These are phyloP conservation scores for Dictyophora rubrovolvata DNA, from an alignment of 768 basidiomycete species.

Conservation along the genomic window DNA sequence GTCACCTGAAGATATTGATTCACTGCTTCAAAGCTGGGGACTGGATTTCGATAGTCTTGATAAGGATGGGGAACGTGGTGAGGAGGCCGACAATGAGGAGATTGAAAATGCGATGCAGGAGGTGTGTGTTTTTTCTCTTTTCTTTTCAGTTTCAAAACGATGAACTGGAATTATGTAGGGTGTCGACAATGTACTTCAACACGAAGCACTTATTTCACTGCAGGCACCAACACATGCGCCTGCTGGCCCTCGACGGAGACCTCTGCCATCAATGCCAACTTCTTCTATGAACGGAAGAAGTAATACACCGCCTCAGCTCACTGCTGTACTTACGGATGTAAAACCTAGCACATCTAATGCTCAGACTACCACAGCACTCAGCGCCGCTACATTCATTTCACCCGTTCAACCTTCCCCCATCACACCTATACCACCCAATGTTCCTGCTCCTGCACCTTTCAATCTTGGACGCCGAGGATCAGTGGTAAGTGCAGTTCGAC, in stretches of 20 bases:
- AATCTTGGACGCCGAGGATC: background rate
- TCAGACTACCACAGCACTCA: background rate
- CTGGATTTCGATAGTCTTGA: background rate
- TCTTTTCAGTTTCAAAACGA: too few relatives aligned
- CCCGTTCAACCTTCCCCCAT: background rate
- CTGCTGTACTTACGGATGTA: background rate
- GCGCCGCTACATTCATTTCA: background rate
- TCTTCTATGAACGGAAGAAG: background rate
- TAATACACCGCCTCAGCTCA: background rate
- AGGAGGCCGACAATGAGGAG: background rate
- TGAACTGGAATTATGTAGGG: background rate
- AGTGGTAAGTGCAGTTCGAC: background rate
- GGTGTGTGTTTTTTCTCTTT: background rate
- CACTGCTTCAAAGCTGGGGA: background rate
- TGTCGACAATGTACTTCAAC: background rate
- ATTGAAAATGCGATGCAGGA: background rate
- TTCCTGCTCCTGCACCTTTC: constrained; percentile 5
- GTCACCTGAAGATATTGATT: background rate
- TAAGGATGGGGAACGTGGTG: background rate
- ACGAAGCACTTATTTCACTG: background rate
- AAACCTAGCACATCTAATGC: background rate
- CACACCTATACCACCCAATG: constrained; percentile 6
- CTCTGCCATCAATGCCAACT: background rate
- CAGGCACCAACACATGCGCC: background rate
- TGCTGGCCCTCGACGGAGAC: background rate